Evolutionary conservation across 345 rosid species (phyloP).

Genomic region (Eucalyptus polybractea): DNA sequence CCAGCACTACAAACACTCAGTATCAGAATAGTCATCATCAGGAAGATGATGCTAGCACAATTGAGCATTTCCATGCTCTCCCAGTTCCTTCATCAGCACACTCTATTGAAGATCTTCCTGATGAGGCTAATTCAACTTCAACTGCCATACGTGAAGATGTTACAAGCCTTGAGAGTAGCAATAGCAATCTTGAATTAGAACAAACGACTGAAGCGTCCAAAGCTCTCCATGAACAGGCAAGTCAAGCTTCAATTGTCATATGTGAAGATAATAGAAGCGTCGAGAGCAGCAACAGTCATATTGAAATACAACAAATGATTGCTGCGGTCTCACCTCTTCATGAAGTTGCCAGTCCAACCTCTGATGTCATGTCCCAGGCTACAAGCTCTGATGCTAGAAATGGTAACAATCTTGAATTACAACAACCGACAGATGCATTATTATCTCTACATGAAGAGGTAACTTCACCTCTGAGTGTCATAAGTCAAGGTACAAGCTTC

Average conservation of each 20-base stretch:
- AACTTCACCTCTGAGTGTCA: not conserved
- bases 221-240: not conserved
- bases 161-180: not conserved
- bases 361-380: conserved; percentile 1
- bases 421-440: not conserved
- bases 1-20: not conserved
- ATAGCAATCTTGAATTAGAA: not conserved
- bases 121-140: not conserved
- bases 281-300: not conserved
- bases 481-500: not conserved
- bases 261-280: not conserved
- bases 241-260: not conserved
- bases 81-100: not conserved
- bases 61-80: not conserved
- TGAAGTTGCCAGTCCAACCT: not conserved
- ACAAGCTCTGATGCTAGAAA: not conserved
- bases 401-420: not conserved
- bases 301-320: not conserved
- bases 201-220: not conserved
- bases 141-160: not conserved
- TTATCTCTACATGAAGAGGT: not conserved
- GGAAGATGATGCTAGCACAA: not conserved
- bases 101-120: not conserved
- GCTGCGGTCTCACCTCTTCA: not conserved
- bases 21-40: not conserved